Base-by-base conservation (phyloP, 768 basidiomycete genomes). In the Auricularia auricula-judae region DNA sequence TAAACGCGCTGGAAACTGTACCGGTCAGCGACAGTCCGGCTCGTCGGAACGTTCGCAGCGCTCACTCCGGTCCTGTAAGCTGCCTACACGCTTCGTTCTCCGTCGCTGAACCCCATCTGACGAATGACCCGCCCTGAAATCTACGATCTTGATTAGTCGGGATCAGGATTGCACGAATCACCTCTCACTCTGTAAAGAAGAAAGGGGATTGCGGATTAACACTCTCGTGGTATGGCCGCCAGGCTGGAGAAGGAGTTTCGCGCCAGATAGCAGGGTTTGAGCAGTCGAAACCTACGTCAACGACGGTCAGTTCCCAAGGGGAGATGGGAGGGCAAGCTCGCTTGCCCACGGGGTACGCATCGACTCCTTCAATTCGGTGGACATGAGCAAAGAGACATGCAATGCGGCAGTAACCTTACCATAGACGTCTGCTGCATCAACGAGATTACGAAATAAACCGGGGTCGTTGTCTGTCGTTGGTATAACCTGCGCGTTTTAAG, bases 101-200 rank as follows among this genome's bases (percentile, higher is more conserved):
- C 47, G 18, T 51, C 11, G 21, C 16, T 5, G 47, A 10, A 51
- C 47, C 47, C 47, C 56, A 59, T 8, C 23, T 5, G 23, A n/a
- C 34, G 56, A 59, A 59, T 5, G 56, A 5, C 10, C 56, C 56
- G 14, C 56, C 56, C 34, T 59, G 56, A 23, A 59, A 59, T 23
- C 56, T 59, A 14, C 29, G 29, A 29, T 29, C 29, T 29, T 29
- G 29, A 29, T 29, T 29, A 29, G 29, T 29, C 29, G 29, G 29
- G 29, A 29, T 29, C 29, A 29, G 29, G 29, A 29, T 29, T 29
- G 29, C 29, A 29, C 33, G 56, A 29, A 14, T n/a, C 56, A 34
- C 29, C 18, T 11, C 16, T 5, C 62, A 70, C 65, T 70, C 69
- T 18, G 69, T 67, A 36, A 62, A 62, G 54, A 61, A 64, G 35